Base-by-base conservation (phyloP, 1,139 yeast genomes). In the Wickerhamomyces sp. region DNA sequence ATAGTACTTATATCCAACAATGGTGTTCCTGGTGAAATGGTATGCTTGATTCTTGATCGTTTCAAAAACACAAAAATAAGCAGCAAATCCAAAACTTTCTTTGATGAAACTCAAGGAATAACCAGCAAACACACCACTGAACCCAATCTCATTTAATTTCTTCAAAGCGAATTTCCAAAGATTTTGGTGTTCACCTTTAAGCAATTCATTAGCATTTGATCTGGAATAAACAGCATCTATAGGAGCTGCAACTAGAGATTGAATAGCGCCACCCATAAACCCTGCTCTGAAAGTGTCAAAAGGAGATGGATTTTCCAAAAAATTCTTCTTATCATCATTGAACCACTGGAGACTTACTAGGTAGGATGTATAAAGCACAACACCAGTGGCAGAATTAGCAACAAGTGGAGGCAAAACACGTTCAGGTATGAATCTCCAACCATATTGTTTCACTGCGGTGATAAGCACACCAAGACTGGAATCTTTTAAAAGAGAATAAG, bases 161-260 rank as follows among this genome's bases (percentile, higher is more conserved):
- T 69, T 67, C 30, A 71, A 56, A 0, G 93, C 89, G 58, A 86
- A 89, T 24, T 64, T 60, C 94, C 96, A 86, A 40, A 88, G 57
- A 39, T 83, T 80, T 35, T 73, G 75, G 55, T 84, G 85, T 25
- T 72, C 68, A 5, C 88, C 86, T 37, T 70, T 70, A 18, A 87
- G 59, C 43, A 87, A 62, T 46, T 86, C 95, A 6, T 82, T 72
- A 2, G 87, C 82, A 2, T 79, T 70, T 52, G 88, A 84, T 47
- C 96, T 68, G 2, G 95, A 77, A 50, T 83, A 85, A 7, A 89
- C 78, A 8, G 96, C 96, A 59, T 89, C 96, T 4, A 89, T 72
- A 0, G 97, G 97, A 2, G 96, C 94, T 1, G 96, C 95, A 1
- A 88, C 91, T n/a, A 86, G 61, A 14, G 95, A 83, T 50, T 91